Conservation (phyloP, 2,329 filamentous ascomycete genomes). For the Fusarium musae region DNA sequence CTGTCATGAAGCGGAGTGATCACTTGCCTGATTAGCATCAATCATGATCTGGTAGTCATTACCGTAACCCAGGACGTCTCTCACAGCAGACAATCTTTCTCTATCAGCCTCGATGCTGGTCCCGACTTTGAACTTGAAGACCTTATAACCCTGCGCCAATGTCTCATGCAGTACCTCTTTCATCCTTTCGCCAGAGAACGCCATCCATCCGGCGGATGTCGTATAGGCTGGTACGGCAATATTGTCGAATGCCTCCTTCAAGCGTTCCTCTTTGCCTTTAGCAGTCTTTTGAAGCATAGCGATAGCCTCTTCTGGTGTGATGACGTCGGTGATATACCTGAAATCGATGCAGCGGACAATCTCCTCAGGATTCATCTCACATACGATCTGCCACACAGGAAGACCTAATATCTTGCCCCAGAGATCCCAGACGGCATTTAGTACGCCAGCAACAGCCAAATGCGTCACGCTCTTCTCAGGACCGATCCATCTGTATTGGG, state of each 20-base stretch:
- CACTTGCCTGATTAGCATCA: not conserved
- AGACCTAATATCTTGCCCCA: not conserved
- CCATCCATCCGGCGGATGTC: not conserved
- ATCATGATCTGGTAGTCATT: not conserved
- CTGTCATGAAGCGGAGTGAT: rapidly evolving
- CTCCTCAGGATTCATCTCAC: not conserved
- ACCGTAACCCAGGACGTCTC: not conserved
- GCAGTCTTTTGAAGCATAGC: not conserved
- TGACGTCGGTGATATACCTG: not conserved
- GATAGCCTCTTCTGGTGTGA: not conserved
- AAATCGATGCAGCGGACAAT: not conserved
- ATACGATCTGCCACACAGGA: not conserved
- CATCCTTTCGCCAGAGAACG: not conserved
- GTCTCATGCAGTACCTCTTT: not conserved
- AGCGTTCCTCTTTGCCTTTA: not conserved
- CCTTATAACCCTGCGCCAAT: not conserved
- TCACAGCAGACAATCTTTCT: not conserved
- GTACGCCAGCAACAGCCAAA: not conserved
- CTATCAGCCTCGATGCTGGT: not conserved
- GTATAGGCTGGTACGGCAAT: not conserved
- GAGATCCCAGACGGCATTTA: not conserved
- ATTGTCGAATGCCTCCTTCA: not conserved
- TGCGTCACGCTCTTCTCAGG: not conserved
- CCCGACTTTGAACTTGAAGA: not conserved
- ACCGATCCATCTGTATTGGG: not conserved